Conservation (phyloP, 176 grass and related monocot genomes). For the Olyra latifolia region DNA sequence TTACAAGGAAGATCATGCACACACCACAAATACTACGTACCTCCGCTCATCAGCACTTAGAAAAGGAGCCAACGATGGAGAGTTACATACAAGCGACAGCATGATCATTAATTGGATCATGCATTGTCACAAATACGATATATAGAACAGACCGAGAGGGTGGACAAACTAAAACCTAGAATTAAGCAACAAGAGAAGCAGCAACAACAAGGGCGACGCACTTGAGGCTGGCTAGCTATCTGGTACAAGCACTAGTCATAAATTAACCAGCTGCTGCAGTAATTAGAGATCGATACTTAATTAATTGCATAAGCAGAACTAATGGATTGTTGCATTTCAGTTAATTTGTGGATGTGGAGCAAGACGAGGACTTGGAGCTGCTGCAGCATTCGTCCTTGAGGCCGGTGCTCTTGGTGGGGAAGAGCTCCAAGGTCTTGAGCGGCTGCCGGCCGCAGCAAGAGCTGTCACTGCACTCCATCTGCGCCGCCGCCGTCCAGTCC, state of each 20-base stretch:
- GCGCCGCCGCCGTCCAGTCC: constrained; percentile 38
- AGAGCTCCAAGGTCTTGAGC: constrained; percentile 82
- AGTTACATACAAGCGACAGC: neutral
- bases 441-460: constrained; percentile 12
- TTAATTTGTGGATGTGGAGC: constrained; percentile 92
- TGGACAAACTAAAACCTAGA: neutral
- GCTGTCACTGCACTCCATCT: constrained; percentile 17
- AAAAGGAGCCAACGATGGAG: no score
- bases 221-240: neutral
- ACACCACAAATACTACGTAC: no score
- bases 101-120: neutral
- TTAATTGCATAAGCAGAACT: no score
- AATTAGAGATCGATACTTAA: no score
- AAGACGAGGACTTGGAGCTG: constrained; percentile 91
- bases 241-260: no score
- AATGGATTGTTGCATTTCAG: neutral
- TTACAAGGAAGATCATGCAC: no score
- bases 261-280: no score
- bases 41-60: no score
- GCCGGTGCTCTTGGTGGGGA: constrained; percentile 76
- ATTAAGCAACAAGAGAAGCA: neutral
- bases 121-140: neutral
- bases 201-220: neutral
- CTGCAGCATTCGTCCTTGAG: constrained; percentile 82
- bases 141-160: neutral